A percentile compares a stretch with the other conserved stretches of the same genome.
Evolutionary conservation across 208 protist genomes (phyloP).

Genomic region (Novymonas esmeraldas): DNA sequence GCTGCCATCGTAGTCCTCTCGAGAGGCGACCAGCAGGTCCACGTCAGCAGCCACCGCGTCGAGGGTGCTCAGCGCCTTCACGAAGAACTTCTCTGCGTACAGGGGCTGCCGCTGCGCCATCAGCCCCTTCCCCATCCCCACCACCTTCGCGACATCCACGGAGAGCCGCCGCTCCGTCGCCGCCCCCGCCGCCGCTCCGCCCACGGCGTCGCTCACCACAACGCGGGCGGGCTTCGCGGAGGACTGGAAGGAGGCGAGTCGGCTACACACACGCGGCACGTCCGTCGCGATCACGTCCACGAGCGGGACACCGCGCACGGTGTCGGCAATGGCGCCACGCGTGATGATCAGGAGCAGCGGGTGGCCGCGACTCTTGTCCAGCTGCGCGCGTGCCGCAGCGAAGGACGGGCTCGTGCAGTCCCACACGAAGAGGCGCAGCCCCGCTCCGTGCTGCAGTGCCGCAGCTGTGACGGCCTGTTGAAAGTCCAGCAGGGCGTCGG

Average conservation of each 20-base stretch:
- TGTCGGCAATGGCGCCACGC: slow-evolving; percentile 58
- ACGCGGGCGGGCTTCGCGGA: slow-evolving; percentile 36
- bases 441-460: slow-evolving; percentile 13
- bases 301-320: slow-evolving; percentile 38
- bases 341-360: slow-evolving; percentile 72
- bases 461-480: slow-evolving; percentile 34
- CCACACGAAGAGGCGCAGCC: slow-evolving; percentile 64
- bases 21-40: slow-evolving; percentile 12
- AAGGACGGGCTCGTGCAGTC: slow-evolving; percentile 65
- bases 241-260: slow-evolving; percentile 57
- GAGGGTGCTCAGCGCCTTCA: slow-evolving; percentile 64
- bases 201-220: not conserved
- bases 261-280: slow-evolving; percentile 54
- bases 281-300: slow-evolving; percentile 23
- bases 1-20: slow-evolving; percentile 56
- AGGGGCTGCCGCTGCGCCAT: slow-evolving; percentile 56
- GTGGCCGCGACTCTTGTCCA: slow-evolving; percentile 51
- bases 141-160: slow-evolving; percentile 79
- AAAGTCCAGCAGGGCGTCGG: slow-evolving; percentile 37
- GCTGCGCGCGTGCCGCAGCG: slow-evolving; percentile 50
- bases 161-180: slow-evolving; percentile 22
- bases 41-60: slow-evolving; percentile 59
- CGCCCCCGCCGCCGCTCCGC: not conserved
- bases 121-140: slow-evolving; percentile 64
- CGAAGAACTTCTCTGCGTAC: slow-evolving; percentile 86